Base-by-base conservation (phyloP, 345 rosid species). In the Geranium brycei region DNA sequence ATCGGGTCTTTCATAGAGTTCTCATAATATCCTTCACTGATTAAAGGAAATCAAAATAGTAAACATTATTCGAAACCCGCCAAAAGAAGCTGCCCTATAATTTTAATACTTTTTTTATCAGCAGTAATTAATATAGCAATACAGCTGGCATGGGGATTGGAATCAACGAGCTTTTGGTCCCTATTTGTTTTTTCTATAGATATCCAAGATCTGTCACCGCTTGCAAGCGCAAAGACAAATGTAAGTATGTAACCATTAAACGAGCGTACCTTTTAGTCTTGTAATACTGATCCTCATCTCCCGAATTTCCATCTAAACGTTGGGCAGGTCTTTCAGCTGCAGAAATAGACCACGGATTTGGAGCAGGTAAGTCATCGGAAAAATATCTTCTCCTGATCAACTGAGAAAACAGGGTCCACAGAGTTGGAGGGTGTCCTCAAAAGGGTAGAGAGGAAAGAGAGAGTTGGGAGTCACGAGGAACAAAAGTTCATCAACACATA, bases 351-450 rank as follows among this genome's bases (percentile, higher is more conserved):
- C 99, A 95, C 23, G 91, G 77, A 70, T 75, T 87, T 61, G 87
- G 71, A 35, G 81, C 71, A n/a, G 95, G 87, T 68, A 73, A 72
- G 47, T 88, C 97, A 7, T 95, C 97, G 31, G 96, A 79, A 73
- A 91, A 89, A 69, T 95, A 95, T 75, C 99, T 84, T 80, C 96
- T 78, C 79, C 97, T 77, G 73, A 95, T 88, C 81, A 95, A 82
- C 99, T 95, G 84, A 16, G 30, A 65, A 51, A 35, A 13, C 32
- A 31, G 19, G 60, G 23, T 14, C 4, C 19, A 57, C 23, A 65
- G 41, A 60, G 40, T 64, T 40, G 18, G n/a, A 40, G 59, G 31
- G 18, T 58, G 60, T 10, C 30, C 19, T 28, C 8, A 58, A 2
- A 18, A 58, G 18, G 30, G 38, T 16, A 31, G 51, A 17, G 61